Conservation (phyloP, 1,284 basidiomycete species). For the Fomitiporia mediterranea region DNA sequence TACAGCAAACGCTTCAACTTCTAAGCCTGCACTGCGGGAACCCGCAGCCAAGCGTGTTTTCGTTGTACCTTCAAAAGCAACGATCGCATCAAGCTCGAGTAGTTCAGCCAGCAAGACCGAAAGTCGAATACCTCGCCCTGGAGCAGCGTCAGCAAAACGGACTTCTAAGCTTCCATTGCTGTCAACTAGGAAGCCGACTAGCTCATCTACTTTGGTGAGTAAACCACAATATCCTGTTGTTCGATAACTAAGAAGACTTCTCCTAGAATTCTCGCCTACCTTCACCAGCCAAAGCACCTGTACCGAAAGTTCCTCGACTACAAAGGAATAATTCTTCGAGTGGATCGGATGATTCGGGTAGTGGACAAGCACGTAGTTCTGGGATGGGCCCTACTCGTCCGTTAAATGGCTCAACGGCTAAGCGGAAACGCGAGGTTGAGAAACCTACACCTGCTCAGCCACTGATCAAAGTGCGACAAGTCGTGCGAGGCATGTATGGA, state of each 20-base stretch:
- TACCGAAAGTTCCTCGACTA: neutral
- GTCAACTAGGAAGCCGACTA: slow-evolving; percentile 14
- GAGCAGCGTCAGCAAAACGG: too few relatives aligned
- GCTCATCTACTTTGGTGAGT: slow-evolving; percentile 15
- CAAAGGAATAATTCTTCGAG: slow-evolving; percentile 12
- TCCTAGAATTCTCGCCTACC: slow-evolving; percentile 6
- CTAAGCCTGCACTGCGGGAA: neutral
- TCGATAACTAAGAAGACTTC: neutral
- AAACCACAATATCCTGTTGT: neutral
- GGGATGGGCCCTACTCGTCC: slow-evolving; percentile 5
- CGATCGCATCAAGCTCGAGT: neutral
- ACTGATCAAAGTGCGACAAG: slow-evolving; percentile 31
- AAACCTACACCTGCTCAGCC: slow-evolving; percentile 24
- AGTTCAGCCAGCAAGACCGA: slow-evolving; percentile 15
- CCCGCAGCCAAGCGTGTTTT: neutral
- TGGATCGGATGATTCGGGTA: slow-evolving; percentile 18
- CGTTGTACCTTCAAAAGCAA: neutral
- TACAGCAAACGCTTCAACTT: neutral
- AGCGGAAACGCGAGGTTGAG: slow-evolving; percentile 40
- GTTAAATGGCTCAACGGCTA: slow-evolving; percentile 27
- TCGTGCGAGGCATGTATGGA: slow-evolving; percentile 34
- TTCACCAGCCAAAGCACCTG: neutral
- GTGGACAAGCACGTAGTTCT: slow-evolving; percentile 5
- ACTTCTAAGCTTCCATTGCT: slow-evolving; percentile 17
- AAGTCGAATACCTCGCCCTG: slow-evolving; percentile 67